A percentile compares a stretch with the other conserved stretches of the same genome.
Conservation (phyloP, 768 basidiomycete genomes). For the Macrolepiota albuminosa region DNA sequence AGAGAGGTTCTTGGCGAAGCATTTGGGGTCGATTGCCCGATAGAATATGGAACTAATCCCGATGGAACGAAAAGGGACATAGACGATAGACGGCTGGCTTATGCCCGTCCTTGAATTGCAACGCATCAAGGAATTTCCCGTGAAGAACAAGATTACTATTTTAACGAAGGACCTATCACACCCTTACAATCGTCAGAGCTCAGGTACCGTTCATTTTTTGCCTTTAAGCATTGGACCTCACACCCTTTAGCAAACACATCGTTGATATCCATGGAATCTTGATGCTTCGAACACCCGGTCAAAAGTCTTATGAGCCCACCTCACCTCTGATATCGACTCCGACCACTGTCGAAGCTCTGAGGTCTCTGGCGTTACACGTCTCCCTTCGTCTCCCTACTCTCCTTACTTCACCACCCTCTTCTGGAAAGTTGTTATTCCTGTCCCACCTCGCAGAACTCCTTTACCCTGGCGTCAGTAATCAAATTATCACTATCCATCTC, state of each 20-base stretch:
- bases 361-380: conserved; percentile 57
- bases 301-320: conserved; percentile 15
- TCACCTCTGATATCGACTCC: conserved; percentile 58
- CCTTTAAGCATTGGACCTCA: neutral
- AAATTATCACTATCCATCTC: too few relatives aligned
- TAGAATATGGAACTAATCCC: conserved; percentile 49
- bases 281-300: conserved; percentile 44
- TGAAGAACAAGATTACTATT: conserved; percentile 42
- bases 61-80: conserved; percentile 35
- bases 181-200: conserved; percentile 44
- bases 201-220: conserved; percentile 38
- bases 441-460: too few relatives aligned
- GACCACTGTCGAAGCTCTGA: conserved; percentile 54
- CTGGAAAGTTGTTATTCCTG: too few relatives aligned
- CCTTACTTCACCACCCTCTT: too few relatives aligned
- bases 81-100: conserved; percentile 72
- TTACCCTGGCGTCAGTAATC: too few relatives aligned
- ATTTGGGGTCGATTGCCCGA: conserved; percentile 54
- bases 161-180: conserved; percentile 24
- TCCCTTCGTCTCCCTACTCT: too few relatives aligned
- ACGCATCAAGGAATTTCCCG: conserved; percentile 49
- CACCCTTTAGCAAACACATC: conserved; percentile 43
- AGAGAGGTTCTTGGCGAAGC: conserved; percentile 53
- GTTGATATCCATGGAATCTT: conserved; percentile 64
- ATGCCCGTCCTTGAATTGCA: conserved; percentile 66